phyloP scores from a whole-genome alignment of 2,329 filamentous ascomycete genomes.

The Nectriaceae sp. region DNA sequence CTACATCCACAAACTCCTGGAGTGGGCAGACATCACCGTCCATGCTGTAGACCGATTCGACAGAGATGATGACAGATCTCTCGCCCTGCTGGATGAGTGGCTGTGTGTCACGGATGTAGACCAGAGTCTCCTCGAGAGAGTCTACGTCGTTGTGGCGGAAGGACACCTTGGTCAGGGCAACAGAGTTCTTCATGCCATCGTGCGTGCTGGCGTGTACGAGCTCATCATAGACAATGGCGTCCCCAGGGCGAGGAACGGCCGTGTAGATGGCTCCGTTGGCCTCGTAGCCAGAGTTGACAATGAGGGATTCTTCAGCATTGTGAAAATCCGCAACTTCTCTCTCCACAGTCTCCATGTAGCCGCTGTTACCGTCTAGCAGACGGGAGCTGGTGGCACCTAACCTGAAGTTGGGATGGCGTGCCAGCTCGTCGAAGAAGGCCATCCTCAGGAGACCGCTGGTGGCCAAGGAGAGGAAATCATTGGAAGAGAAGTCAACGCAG shows the following conservation, averaged over 20 bases:
- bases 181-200: slow-evolving; percentile 62
- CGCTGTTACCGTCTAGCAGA: slow-evolving; percentile 65
- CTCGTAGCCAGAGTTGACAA: slow-evolving; percentile 62
- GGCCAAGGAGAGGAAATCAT: slow-evolving; percentile 64
- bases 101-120: slow-evolving; percentile 31
- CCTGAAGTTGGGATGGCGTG: slow-evolving; percentile 42
- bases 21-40: slow-evolving; percentile 47
- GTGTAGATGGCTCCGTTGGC: slow-evolving; percentile 54
- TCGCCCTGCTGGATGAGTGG: slow-evolving; percentile 27
- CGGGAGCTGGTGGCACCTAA: slow-evolving; percentile 58
- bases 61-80: slow-evolving; percentile 38
- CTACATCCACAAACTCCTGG: slow-evolving; percentile 36
- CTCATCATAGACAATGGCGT: slow-evolving; percentile 64
- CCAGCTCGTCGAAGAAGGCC: slow-evolving; percentile 50
- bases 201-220: slow-evolving; percentile 67
- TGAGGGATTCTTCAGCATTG: slow-evolving; percentile 54
- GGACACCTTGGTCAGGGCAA: slow-evolving; percentile 45
- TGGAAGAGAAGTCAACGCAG: slow-evolving; percentile 60
- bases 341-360: slow-evolving; percentile 52
- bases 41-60: slow-evolving; percentile 51
- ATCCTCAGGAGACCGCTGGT: slow-evolving; percentile 47
- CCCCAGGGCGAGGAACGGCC: slow-evolving; percentile 52
- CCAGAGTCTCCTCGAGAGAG: slow-evolving; percentile 40
- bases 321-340: slow-evolving; percentile 66
- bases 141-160: slow-evolving; percentile 48